Base-by-base conservation (phyloP, 805 yeast species). In the Candida ulmi region DNA sequence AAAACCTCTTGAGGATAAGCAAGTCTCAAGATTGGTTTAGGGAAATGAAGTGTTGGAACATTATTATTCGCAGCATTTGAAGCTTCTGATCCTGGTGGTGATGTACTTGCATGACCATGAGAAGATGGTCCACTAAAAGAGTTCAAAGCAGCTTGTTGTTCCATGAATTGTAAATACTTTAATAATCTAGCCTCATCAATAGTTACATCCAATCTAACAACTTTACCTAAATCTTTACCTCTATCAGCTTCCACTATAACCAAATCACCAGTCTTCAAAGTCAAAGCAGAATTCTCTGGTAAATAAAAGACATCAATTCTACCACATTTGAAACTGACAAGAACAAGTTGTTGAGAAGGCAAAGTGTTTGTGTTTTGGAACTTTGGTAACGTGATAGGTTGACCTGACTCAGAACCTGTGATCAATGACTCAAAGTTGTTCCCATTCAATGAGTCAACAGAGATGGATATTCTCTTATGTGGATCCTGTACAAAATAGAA, bases 241-340 rank as follows among this genome's bases (percentile, higher is more conserved):
- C 93, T 69, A 56, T 85, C 95, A 37, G 93, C 95, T 58, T 85
- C 93, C 38, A 84, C 83, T 24, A 84, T 76, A 8, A 84, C 85
- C 55, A 85, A 64, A 58, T 85, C 93, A 43, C 76, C 72, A 38
- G 73, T 66, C 50, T 71, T 72, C 46, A 83, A 65, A 28, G 59
- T 60, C 40, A 54, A 33, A 1, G 44, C 23, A 11, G 50, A 45
- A 16, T 42, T 40, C 12, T 48, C 54, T 19, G 87, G 78, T 17
- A 80, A 61, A 54, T 76, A 78, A 52, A 83, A 87, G 8, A 86
- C 87, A 59, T 88, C 96, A 40, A 81, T 63, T 32, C 96, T 68
- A 8, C 88, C 86, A 23, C 82, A 78, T 58, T 88, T 88, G 65
- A 88, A 88, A 40, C 80, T 79, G 31, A 87, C 84, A 33, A 83